phyloP scores from a whole-genome alignment of 495 filamentous ascomycete genomes.

The Tuber aestivum region DNA sequence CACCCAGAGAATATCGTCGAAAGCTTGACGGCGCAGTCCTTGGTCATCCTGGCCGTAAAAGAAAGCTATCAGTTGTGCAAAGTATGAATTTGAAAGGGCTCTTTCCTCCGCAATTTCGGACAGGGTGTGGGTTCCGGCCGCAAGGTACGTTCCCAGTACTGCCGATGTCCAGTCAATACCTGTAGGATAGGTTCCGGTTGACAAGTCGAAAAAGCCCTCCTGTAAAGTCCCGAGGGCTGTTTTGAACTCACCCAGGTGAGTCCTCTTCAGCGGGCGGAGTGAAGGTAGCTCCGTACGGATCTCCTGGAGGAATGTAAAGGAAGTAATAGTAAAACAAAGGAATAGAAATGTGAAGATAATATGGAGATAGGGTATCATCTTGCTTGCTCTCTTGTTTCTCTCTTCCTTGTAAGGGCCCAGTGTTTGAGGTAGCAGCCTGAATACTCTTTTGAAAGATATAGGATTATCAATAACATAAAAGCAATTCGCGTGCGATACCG shows the following conservation, averaged over 20 bases:
- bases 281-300: background rate
- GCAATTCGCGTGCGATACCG: background rate
- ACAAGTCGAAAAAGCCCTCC: slow-evolving; percentile 64
- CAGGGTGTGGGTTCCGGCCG: slow-evolving; percentile 60
- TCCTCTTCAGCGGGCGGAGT: background rate
- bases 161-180: slow-evolving; percentile 94
- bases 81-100: slow-evolving; percentile 57
- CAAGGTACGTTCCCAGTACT: slow-evolving; percentile 74
- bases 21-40: slow-evolving; percentile 70
- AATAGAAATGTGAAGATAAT: background rate
- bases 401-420: background rate
- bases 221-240: slow-evolving; percentile 69
- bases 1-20: slow-evolving; percentile 97
- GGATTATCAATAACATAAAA: background rate
- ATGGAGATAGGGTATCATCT: background rate
- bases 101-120: slow-evolving; percentile 45
- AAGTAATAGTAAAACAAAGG: background rate
- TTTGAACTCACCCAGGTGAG: slow-evolving; percentile 44
- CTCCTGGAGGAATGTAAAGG: background rate
- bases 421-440: background rate
- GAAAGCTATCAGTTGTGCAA: slow-evolving; percentile 64
- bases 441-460: background rate
- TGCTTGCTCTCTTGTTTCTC: background rate
- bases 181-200: slow-evolving; percentile 75
- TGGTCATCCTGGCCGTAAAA: slow-evolving; percentile 86